Base-by-base conservation (phyloP, 2,329 filamentous ascomycete species). In the Neocucurbitaria cava region DNA sequence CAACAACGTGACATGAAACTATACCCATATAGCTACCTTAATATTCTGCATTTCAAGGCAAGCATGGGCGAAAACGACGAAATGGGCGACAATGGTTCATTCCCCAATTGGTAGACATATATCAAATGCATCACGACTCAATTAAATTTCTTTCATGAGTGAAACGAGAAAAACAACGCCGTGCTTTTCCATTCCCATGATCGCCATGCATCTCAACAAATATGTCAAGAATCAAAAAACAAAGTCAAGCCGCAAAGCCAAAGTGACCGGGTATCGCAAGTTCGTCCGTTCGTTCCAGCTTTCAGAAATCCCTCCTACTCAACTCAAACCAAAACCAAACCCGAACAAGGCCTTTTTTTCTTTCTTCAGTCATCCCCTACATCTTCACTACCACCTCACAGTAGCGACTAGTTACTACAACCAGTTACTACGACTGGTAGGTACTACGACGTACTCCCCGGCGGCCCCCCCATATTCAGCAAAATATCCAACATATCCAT, bases 401-500 rank as follows among this genome's bases (percentile, higher is more conserved):
- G n/a, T n/a, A n/a, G n/a, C n/a, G n/a, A n/a, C n/a, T n/a, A n/a
- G n/a, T n/a, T n/a, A n/a, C n/a, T n/a, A n/a, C n/a, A n/a, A n/a
- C n/a, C n/a, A n/a, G n/a, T n/a, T n/a, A n/a, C n/a, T n/a, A n/a
- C n/a, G n/a, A n/a, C n/a, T n/a, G n/a, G n/a, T n/a, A n/a, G n/a
- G 6, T 8, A 9, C 36, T 40, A 40, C 20, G 38, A 40, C 11
- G 38, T 40, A 13, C 52, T 64, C 5, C 68, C 68, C 1, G 70
- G 70, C 18, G 68, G 66, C 2, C 71, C 71, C 0, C 71, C 72
- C 68, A 74, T 74, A 46, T 74, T 76, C 33, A 81, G 64, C 56
- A 82, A 59, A 15, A 82, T 72, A 65, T 82, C 80, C 26, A 82
- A 65, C 77, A 82, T 78, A 62, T 82, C 80, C 61, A 79, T 74